These are phyloP conservation scores for Raffaelea arxii DNA, from an alignment of 2,329 filamentous ascomycete genomes.

Conservation along the genomic window DNA sequence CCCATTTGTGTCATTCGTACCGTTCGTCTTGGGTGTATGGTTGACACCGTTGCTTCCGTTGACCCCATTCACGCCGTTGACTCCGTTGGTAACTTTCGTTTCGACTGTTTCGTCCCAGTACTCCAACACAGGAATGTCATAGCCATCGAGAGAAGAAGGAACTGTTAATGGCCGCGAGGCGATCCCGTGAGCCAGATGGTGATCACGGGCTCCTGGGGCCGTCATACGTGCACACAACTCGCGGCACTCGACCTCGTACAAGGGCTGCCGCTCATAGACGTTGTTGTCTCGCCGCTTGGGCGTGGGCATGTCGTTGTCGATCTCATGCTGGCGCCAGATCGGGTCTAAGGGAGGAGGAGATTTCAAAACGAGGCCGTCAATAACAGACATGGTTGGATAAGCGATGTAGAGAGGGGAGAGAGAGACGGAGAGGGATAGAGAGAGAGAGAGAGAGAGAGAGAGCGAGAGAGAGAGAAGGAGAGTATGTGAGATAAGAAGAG, in stretches of 20 bases:
- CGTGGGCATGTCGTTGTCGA: conserved; percentile 17
- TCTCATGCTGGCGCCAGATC: conserved; percentile 30
- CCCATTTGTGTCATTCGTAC: too few relatives aligned
- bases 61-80: too few relatives aligned
- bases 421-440: neutral
- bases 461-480: neutral
- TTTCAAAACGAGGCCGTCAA: conserved; percentile 18
- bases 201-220: conserved; percentile 23
- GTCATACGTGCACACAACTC: conserved; percentile 26
- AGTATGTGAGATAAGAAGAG: too few relatives aligned
- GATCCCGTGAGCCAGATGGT: conserved; percentile 26
- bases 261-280: conserved; percentile 23
- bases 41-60: too few relatives aligned
- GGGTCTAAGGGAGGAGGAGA: conserved; percentile 28
- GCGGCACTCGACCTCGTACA: conserved; percentile 31
- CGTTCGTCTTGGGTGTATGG: too few relatives aligned
- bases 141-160: conserved; percentile 22
- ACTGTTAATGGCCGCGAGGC: conserved; percentile 18
- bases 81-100: too few relatives aligned
- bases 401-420: neutral
- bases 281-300: conserved; percentile 15
- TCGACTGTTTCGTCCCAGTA: conserved; percentile 16
- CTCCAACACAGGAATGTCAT: conserved; percentile 26
- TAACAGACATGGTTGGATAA: neutral
- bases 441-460: neutral